Evolutionary conservation across 2,329 filamentous ascomycete species (phyloP).

Genomic region (Fonsecaea multimorphosa): DNA sequence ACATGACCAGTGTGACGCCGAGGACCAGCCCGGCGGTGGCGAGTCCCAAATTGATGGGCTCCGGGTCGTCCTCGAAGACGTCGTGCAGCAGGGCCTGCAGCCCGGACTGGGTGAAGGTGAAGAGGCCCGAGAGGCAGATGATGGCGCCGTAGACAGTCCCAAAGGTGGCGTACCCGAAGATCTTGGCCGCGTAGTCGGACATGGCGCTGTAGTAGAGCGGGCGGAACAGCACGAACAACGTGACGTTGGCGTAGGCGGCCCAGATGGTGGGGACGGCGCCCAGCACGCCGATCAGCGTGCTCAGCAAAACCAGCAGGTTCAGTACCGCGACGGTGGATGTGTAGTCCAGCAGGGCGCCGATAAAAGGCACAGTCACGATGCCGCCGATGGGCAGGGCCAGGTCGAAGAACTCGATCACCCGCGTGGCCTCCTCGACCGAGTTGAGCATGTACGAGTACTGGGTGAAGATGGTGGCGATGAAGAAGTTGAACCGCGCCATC

Average conservation of each 20-base stretch:
- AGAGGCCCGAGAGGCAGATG: conserved; percentile 80
- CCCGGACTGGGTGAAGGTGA: conserved; percentile 82
- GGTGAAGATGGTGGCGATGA: conserved; percentile 78
- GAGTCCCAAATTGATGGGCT: conserved; percentile 76
- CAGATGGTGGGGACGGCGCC: conserved; percentile 74
- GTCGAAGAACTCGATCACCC: conserved; percentile 85
- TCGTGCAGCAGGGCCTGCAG: conserved; percentile 79
- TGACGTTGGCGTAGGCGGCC: conserved; percentile 76
- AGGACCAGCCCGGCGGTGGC: conserved; percentile 67
- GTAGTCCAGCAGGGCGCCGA: conserved; percentile 79
- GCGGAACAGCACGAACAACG: conserved; percentile 83
- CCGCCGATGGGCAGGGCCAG: conserved; percentile 80
- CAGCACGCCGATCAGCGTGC: conserved; percentile 76
- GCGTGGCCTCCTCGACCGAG: conserved; percentile 64
- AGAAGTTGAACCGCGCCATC: conserved; percentile 84
- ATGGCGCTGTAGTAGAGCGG: conserved; percentile 92
- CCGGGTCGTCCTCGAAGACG: conserved; percentile 72
- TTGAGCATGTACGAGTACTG: conserved; percentile 81
- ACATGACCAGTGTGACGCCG: conserved; percentile 70
- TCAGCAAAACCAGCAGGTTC: conserved; percentile 69
- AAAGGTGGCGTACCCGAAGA: conserved; percentile 90
- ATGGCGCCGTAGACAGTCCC: conserved; percentile 90
- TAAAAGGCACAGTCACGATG: conserved; percentile 80
- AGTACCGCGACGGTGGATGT: conserved; percentile 75
- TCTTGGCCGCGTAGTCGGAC: conserved; percentile 87